A percentile compares a stretch with the other conserved stretches of the same genome.
Conservation (phyloP, 257 asterid species). For the Euphrasia confusa region DNA sequence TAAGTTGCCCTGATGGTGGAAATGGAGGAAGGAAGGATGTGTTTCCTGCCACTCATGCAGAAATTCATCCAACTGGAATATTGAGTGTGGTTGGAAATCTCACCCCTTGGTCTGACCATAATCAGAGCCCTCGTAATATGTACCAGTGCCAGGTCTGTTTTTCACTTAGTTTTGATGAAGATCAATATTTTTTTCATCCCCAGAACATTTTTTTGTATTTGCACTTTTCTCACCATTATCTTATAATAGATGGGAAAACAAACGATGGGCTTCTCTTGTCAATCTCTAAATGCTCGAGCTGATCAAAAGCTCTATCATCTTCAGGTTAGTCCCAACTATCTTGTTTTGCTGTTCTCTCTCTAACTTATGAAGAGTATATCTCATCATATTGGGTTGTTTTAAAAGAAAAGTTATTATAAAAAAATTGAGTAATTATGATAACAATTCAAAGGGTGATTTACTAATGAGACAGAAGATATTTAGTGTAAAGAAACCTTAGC, state of each 20-base stretch:
- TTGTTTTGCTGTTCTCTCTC: slow-evolving; percentile 12
- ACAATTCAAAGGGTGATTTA: not conserved
- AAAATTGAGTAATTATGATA: not conserved
- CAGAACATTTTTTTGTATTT: slow-evolving; percentile 8
- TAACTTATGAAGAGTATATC: slow-evolving; percentile 7
- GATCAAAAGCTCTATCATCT: slow-evolving; percentile 98
- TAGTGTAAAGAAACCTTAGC: no score
- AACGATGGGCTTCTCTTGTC: slow-evolving; percentile 96
- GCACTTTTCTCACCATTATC: slow-evolving; percentile 26
- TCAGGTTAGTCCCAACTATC: slow-evolving; percentile 53
- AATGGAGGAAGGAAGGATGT: slow-evolving; percentile 74
- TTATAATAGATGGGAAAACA: slow-evolving; percentile 87
- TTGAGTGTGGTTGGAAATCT: slow-evolving; percentile 92
- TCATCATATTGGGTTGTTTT: not conserved
- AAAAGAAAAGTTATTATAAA: not conserved
- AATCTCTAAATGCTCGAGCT: slow-evolving; percentile 71
- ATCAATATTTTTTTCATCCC: slow-evolving; percentile 10
- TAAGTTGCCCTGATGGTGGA: slow-evolving; percentile 95
- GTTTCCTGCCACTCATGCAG: slow-evolving; percentile 91
- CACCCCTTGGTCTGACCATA: slow-evolving; percentile 99
- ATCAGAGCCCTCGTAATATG: slow-evolving; percentile 99
- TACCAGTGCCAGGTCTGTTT: slow-evolving; percentile 91
- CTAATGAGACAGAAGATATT: not conserved
- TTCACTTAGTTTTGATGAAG: slow-evolving; percentile 18
- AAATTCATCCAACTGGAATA: slow-evolving; percentile 91